Evolutionary conservation across 1,139 yeast genomes (phyloP).

Genomic region (Yamadazyma diddensiae): DNA sequence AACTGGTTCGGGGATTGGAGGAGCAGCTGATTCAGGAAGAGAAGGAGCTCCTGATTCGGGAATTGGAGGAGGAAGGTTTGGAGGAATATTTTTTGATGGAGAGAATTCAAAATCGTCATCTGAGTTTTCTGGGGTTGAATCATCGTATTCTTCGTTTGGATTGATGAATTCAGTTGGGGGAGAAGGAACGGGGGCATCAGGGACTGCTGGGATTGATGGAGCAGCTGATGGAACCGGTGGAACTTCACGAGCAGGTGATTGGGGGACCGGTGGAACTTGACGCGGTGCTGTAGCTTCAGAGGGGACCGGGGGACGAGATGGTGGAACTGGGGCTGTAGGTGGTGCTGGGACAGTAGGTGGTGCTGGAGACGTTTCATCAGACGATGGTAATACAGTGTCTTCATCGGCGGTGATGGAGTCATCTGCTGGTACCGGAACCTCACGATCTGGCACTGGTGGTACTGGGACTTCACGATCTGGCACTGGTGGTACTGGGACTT

Average conservation of each 20-base stretch:
- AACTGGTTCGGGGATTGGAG: conserved; percentile 1
- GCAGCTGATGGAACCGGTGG: conserved; percentile 11
- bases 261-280: conserved; percentile 8
- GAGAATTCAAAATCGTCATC: conserved; percentile 16
- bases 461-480: conserved; percentile 6
- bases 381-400: neutral
- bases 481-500: conserved; percentile 12
- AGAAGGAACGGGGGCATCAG: conserved; percentile 9
- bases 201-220: conserved; percentile 11
- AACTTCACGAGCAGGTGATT: conserved; percentile 7
- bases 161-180: conserved; percentile 7
- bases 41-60: conserved; percentile 11
- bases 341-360: neutral
- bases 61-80: conserved; percentile 16
- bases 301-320: neutral
- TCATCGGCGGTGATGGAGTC: no score
- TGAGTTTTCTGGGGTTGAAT: conserved; percentile 6
- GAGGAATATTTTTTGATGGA: conserved; percentile 10
- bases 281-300: neutral
- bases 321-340: neutral
- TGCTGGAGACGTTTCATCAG: neutral
- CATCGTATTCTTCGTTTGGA: conserved; percentile 4
- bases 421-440: conserved; percentile 2
- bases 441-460: conserved; percentile 15
- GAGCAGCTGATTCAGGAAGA: conserved; percentile 6